Percentiles rank a stretch among this genome's conserved stretches.
phyloP scores from a whole-genome alignment of 2,329 filamentous ascomycete species.

The Paraphaeosphaeria minitans region DNA sequence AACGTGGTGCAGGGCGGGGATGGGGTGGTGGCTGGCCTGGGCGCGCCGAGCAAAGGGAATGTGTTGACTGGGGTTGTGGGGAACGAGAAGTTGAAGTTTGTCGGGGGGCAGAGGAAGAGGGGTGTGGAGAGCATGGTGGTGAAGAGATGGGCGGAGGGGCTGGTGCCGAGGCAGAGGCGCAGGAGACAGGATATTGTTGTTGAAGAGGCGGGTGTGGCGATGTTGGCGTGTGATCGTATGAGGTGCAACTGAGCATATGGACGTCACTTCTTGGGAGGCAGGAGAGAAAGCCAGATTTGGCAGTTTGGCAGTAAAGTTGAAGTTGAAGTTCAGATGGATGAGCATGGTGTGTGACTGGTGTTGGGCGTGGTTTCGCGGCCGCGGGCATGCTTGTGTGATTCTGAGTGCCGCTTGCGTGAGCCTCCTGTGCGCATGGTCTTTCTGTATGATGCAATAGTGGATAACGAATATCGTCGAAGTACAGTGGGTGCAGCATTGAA shows the following conservation, averaged over 20 bases:
- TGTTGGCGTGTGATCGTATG: constrained; percentile 8
- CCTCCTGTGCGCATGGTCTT: neutral
- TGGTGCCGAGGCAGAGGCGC: neutral
- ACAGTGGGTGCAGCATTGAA: too few relatives aligned
- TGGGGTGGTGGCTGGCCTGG: constrained; percentile 57
- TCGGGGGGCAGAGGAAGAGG: constrained; percentile 34
- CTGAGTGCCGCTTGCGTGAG: neutral
- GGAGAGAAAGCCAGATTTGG: neutral
- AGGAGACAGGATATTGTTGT: constrained; percentile 5
- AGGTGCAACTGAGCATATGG: neutral
- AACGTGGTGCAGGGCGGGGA: constrained; percentile 60
- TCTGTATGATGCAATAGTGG: neutral
- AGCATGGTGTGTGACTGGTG: neutral
- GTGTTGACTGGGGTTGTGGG: constrained; percentile 57
- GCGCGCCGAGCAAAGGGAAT: constrained; percentile 48
- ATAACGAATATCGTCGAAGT: neutral
- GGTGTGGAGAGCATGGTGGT: constrained; percentile 32
- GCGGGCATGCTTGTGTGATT: neutral
- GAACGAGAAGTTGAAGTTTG: constrained; percentile 55
- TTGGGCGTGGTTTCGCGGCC: neutral
- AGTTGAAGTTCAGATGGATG: neutral
- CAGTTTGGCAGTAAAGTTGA: neutral
- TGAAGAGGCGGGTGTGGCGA: constrained; percentile 4
- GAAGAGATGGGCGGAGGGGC: constrained; percentile 30
- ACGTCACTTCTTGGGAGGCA: too few relatives aligned